Evolutionary conservation across 1,284 basidiomycete species (phyloP).

Genomic region (Neolentinus lepideus): DNA sequence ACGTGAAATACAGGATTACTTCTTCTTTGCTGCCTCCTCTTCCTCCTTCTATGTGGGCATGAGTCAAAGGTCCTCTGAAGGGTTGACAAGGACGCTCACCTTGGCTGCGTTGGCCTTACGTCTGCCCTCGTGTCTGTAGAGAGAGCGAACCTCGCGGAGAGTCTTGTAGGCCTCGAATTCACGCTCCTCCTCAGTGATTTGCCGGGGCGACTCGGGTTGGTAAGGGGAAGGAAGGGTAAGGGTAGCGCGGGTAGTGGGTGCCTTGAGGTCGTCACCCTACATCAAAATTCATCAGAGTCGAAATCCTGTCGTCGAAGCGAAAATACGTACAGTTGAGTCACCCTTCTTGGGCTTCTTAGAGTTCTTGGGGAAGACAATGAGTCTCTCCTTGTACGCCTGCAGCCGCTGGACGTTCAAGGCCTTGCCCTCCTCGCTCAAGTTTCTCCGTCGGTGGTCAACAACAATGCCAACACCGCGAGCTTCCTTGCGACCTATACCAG

Average conservation of each 20-base stretch:
- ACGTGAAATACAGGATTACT: conserved; percentile 43
- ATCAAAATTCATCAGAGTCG: conserved; percentile 1
- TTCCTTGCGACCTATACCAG: conserved; percentile 92
- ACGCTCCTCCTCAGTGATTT: conserved; percentile 91
- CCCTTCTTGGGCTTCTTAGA: conserved; percentile 93
- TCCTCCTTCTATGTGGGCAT: conserved; percentile 65
- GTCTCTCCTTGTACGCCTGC: conserved; percentile 84
- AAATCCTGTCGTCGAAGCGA: conserved; percentile 4
- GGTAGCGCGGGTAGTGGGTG: conserved; percentile 68
- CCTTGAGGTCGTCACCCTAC: conserved; percentile 83
- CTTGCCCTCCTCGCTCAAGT: conserved; percentile 97
- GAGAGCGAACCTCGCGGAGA: conserved; percentile 83
- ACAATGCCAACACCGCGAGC: conserved; percentile 91
- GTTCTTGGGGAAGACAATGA: conserved; percentile 96
- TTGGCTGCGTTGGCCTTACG: conserved; percentile 79
- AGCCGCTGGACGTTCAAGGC: conserved; percentile 93
- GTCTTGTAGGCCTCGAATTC: conserved; percentile 85
- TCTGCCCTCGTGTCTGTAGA: conserved; percentile 80
- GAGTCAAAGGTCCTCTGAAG: conserved; percentile 7
- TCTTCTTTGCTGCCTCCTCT: conserved; percentile 90
- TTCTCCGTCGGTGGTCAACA: conserved; percentile 96
- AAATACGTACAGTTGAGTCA: conserved; percentile 72
- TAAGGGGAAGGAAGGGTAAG: conserved; percentile 67
- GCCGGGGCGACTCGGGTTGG: conserved; percentile 81
- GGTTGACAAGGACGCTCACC: conserved; percentile 38